These are phyloP conservation scores for Dactylella cylindrospora DNA, from an alignment of 2,329 filamentous ascomycete species.

Conservation along the genomic window DNA sequence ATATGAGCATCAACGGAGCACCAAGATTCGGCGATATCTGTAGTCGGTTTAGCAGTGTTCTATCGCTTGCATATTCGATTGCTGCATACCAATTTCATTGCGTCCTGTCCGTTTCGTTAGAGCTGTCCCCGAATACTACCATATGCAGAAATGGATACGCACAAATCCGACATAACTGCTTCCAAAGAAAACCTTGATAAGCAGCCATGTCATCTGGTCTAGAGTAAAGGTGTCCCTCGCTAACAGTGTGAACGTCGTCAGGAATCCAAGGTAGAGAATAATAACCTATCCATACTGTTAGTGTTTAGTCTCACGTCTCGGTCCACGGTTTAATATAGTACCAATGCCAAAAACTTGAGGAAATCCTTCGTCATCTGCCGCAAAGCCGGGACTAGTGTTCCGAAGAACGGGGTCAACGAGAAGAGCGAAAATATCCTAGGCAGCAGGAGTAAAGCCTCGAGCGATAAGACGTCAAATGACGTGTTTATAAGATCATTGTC, in stretches of 20 bases:
- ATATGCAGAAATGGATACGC: slow-evolving; percentile 49
- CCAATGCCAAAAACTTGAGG: slow-evolving; percentile 67
- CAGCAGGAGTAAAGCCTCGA: slow-evolving; percentile 87
- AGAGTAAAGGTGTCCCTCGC: slow-evolving; percentile 70
- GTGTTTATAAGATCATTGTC: slow-evolving; percentile 68
- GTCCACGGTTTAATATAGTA: slow-evolving; percentile 55
- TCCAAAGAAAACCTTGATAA: slow-evolving; percentile 80
- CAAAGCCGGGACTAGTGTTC: slow-evolving; percentile 79
- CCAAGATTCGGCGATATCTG: slow-evolving; percentile 58
- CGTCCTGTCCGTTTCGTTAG: slow-evolving; percentile 60
- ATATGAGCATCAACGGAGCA: slow-evolving; percentile 64
- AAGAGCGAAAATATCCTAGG: slow-evolving; percentile 85
- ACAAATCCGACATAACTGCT: slow-evolving; percentile 73
- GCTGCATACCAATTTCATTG: neutral
- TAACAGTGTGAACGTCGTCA: slow-evolving; percentile 80
- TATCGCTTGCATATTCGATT: no score
- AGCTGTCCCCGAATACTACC: slow-evolving; percentile 56
- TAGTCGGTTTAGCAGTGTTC: no score
- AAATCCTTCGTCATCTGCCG: slow-evolving; percentile 96
- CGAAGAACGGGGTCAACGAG: slow-evolving; percentile 86
- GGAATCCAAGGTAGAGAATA: slow-evolving; percentile 80
- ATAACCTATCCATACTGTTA: slow-evolving; percentile 64
- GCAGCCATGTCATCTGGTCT: slow-evolving; percentile 70
- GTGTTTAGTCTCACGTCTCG: no score
- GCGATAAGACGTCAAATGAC: slow-evolving; percentile 83